Base-by-base conservation (phyloP, 768 basidiomycete genomes). In the Phaeolepiota aurea region DNA sequence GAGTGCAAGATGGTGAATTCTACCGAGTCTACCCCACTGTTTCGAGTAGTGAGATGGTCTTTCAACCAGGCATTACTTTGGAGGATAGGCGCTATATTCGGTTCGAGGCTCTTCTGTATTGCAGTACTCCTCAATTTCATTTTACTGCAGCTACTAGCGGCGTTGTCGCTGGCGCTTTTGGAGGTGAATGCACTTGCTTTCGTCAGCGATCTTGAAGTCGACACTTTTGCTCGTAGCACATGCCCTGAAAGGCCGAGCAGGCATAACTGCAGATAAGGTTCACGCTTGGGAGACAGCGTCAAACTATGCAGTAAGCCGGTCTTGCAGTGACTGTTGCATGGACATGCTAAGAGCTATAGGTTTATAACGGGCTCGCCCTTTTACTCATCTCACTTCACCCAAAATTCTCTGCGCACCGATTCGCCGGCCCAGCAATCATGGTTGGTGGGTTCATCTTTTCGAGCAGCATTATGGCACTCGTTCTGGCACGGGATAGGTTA, bases 311-410 rank as follows among this genome's bases (percentile, higher is more conserved):
- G 82, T 86, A 54, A 25, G 71, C 52, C 14, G 44, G 20, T 36
- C 21, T 34, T 25, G 41, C 18, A 16, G 20, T 5, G 3, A 5
- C 21, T 36, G 36, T 21, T 10, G 34, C 14, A 15, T 41, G 18
- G 28, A 13, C 20, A 5, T 20, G 10, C 9, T 15, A 18, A 18
- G 19, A 21, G 32, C 14, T 4, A 20, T 52, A 87, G 83, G 63
- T 84, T 30, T 74, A 69, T 53, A 85, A 87, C 43, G 85, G 85
- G 11, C 67, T 87, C 9, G 79, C 70, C 0, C 59, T 86, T 41
- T 57, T 86, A 50, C 55, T 75, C 7, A 51, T 84, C 9, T 83
- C 83, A 1, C 51, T 76, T 53, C 80, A 86, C 57, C 76, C 69
- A 1, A 69, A 70, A 21, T 82, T 84, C 51, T 58, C 75, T 0